Conservation (phyloP, 495 filamentous ascomycete genomes). For the Recurvomyces mirabilis region DNA sequence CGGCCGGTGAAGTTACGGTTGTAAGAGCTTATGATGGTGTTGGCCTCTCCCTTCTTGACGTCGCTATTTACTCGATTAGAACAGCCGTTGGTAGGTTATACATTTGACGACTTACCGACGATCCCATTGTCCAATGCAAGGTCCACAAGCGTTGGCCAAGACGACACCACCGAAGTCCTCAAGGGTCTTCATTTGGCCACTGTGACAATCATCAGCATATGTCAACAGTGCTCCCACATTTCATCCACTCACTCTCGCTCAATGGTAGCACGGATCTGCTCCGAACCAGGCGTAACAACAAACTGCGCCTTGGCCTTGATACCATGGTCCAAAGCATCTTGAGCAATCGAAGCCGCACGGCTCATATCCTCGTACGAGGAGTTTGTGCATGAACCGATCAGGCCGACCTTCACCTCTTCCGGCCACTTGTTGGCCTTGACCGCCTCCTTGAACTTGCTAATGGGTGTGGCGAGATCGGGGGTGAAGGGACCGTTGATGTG, state of each 20-base stretch:
- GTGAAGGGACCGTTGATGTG: constrained; percentile 99
- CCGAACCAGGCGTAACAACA: constrained; percentile 90
- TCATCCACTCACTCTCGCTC: constrained; percentile 39
- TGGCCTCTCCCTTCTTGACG: constrained; percentile 92
- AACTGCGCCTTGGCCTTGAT: constrained; percentile 89
- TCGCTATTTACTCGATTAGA: too few species aligned
- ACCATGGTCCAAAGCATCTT: constrained; percentile 86
- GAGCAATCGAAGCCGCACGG: constrained; percentile 86
- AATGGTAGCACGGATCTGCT: constrained; percentile 96
- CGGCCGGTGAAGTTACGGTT: constrained; percentile 99
- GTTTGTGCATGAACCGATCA: constrained; percentile 98
- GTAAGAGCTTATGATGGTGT: constrained; percentile 93
- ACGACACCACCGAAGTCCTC: constrained; percentile 97
- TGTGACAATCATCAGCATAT: neutral
- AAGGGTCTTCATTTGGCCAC: constrained; percentile 84
- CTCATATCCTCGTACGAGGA: constrained; percentile 99
- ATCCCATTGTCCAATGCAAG: constrained; percentile 78
- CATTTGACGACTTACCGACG: constrained; percentile 40
- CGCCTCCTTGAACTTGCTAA: constrained; percentile 93
- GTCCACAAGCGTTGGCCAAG: constrained; percentile 86
- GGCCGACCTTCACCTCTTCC: constrained; percentile 90
- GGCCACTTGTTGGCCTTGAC: constrained; percentile 94
- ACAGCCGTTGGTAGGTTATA: too few species aligned
- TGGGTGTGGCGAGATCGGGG: constrained; percentile 95
- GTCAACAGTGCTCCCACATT: neutral